A percentile compares a stretch with the other conserved stretches of the same genome.
Conservation (phyloP, 2,329 filamentous ascomycete genomes). For the Apiospora koreana region DNA sequence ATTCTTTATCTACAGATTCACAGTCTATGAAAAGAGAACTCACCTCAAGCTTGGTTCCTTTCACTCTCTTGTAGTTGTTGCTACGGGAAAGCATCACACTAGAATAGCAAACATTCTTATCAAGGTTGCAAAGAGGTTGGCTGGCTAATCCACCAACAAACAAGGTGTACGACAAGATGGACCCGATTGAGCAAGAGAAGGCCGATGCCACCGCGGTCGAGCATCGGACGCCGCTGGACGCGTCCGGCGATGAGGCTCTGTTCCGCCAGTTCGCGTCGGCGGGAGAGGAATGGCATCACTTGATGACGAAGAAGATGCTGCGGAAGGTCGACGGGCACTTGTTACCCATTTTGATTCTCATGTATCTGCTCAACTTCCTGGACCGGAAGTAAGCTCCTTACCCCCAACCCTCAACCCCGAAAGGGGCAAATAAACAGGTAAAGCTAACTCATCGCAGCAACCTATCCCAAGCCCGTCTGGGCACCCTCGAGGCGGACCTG, state of each 20-base stretch:
- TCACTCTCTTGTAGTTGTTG: neutral
- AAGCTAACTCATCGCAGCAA: conserved; percentile 34
- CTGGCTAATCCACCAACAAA: neutral
- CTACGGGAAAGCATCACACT: neutral
- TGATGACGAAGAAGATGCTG: conserved; percentile 35
- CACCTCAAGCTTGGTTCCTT: neutral
- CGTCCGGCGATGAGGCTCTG: neutral
- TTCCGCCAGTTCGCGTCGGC: neutral
- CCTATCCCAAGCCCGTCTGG: conserved; percentile 55
- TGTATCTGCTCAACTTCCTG: conserved; percentile 59
- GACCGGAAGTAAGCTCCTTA: conserved; percentile 39
- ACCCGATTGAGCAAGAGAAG: neutral
- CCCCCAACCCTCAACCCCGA: neutral
- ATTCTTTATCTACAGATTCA: neutral
- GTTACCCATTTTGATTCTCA: conserved; percentile 53
- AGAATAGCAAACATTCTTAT: neutral
- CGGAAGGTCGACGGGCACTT: conserved; percentile 55
- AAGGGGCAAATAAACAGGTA: neutral
- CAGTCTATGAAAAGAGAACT: neutral
- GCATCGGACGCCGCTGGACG: neutral
- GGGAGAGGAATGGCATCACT: neutral
- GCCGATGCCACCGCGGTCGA: neutral
- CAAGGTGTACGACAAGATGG: neutral
- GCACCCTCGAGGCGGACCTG: conserved; percentile 53
- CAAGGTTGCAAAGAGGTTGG: neutral